Conservation (phyloP, 2,329 filamentous ascomycete species). For the Sclerotinia nivalis region DNA sequence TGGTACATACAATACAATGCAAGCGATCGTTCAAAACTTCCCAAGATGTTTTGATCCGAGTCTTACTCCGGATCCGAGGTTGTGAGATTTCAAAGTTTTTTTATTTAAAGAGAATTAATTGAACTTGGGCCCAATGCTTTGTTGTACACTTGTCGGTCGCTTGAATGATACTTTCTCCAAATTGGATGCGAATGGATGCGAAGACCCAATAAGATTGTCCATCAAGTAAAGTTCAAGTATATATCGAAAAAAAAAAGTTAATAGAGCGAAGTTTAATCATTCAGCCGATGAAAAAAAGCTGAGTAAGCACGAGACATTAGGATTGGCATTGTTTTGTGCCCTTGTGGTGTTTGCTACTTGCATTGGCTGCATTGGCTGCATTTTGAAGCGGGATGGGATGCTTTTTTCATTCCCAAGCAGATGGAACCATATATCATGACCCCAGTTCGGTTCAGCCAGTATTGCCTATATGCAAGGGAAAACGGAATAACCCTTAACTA, state of each 20-base stretch:
- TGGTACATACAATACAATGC: not conserved
- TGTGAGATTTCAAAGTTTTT: not conserved
- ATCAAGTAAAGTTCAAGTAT: constrained; percentile 4
- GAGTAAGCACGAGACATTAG: constrained; percentile 15
- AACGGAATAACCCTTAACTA: not conserved
- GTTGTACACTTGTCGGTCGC: not conserved
- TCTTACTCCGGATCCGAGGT: not conserved
- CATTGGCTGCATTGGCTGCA: too few relatives aligned
- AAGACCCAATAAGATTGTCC: not conserved
- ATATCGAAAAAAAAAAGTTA: not conserved
- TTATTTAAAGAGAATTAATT: not conserved
- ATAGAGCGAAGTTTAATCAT: constrained; percentile 1
- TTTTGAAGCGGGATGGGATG: not conserved
- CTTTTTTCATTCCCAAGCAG: not conserved
- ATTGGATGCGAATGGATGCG: not conserved
- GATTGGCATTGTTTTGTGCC: not conserved
- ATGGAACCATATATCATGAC: not conserved
- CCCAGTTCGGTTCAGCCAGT: not conserved
- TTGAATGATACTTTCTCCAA: not conserved
- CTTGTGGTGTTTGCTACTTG: not conserved
- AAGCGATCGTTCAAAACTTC: not conserved
- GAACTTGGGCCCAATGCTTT: not conserved
- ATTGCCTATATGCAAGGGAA: not conserved
- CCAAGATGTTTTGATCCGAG: not conserved
- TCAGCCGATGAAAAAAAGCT: not conserved